Percentiles rank a stretch among this genome's conserved stretches.
These are phyloP conservation scores for Ulota crispa DNA, from an alignment of 225 moss, liverwort and hornwort species.

Conservation along the genomic window DNA sequence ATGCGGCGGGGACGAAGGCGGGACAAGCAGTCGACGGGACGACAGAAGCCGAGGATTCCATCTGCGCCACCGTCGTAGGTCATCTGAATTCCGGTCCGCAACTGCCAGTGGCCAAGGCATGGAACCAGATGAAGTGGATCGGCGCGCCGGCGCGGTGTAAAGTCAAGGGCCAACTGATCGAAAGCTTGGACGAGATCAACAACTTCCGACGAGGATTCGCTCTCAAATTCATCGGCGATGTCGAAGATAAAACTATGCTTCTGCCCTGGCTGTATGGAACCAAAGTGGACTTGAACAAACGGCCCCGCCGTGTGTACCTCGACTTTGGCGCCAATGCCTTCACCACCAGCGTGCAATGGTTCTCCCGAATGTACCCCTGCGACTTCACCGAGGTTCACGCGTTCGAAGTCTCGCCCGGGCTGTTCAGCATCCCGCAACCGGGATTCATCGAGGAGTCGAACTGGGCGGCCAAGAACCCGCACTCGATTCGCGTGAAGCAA, in stretches of 20 bases:
- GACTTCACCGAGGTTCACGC: constrained; percentile 88
- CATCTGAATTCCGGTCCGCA: constrained; percentile 26
- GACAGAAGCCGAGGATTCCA: background rate
- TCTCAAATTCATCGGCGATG: constrained; percentile 44
- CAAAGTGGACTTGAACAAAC: constrained; percentile 63
- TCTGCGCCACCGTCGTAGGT: constrained; percentile 39
- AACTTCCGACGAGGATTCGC: constrained; percentile 78
- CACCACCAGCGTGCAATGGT: constrained; percentile 64
- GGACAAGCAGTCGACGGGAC: background rate
- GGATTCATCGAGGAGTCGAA: constrained; percentile 70
- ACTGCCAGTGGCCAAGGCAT: constrained; percentile 45
- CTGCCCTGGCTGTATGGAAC: constrained; percentile 75
- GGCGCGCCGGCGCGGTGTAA: constrained; percentile 69
- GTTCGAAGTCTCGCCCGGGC: constrained; percentile 43
- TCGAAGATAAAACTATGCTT: constrained; percentile 69
- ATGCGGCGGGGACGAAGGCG: constrained; percentile 15
- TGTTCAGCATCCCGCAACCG: constrained; percentile 37
- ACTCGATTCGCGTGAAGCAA: constrained; percentile 32
- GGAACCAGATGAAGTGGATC: constrained; percentile 91
- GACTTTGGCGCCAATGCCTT: constrained; percentile 79
- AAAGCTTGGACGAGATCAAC: constrained; percentile 60
- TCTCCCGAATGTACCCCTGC: constrained; percentile 64
- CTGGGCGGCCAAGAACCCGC: constrained; percentile 23
- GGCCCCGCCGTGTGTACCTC: constrained; percentile 57
- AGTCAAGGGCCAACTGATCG: constrained; percentile 83